Percentiles rank a stretch among this genome's conserved stretches.
Evolutionary conservation across 2,329 filamentous ascomycete species (phyloP).

Genomic region (Trichoderma cornu-damae): DNA sequence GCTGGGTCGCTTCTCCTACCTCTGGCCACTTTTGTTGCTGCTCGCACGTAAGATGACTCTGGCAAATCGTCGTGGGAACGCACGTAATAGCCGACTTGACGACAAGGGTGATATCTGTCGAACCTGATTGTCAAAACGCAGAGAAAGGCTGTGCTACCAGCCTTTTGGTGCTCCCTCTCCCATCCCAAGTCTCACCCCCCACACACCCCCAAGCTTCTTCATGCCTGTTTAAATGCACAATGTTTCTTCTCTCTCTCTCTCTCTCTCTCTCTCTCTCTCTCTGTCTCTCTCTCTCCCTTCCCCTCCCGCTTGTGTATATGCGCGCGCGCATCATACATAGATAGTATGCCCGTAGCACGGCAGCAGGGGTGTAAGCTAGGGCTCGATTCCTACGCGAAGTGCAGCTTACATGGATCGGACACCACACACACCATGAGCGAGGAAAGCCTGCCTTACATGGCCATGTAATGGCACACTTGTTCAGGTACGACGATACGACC

Average conservation of each 20-base stretch:
- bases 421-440: not conserved
- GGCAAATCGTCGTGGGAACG: not conserved
- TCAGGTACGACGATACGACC: no score
- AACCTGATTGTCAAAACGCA: not conserved
- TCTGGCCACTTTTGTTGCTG: not conserved
- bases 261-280: no score
- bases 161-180: not conserved
- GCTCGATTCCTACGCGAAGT: not conserved
- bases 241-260: no score
- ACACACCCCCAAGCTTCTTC: no score
- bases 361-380: not conserved
- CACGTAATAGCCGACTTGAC: not conserved
- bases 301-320: not conserved
- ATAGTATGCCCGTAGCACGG: not conserved
- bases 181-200: not conserved
- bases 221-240: no score
- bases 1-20: not conserved
- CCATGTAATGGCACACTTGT: constrained; percentile 4
- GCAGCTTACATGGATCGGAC: constrained; percentile 1
- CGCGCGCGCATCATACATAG: not conserved
- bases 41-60: not conserved
- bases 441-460: not conserved
- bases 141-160: not conserved
- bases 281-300: not conserved
- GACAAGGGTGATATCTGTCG: not conserved